These are phyloP conservation scores for Linum usitatissimum DNA, from an alignment of 345 rosid genomes.

Conservation along the genomic window DNA sequence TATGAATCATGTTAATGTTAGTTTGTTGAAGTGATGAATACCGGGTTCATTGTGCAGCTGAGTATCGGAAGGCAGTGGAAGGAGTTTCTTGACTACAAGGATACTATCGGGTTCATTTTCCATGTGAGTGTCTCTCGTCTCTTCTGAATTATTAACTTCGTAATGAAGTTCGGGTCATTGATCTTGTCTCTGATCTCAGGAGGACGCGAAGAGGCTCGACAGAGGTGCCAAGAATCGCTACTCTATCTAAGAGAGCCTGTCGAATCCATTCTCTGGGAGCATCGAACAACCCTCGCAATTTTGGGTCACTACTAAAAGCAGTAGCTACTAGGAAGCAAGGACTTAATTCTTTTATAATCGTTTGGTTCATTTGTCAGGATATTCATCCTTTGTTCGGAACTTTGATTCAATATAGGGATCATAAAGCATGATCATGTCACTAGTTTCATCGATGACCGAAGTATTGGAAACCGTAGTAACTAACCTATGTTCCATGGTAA, in stretches of 20 bases:
- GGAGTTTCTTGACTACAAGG: slow-evolving; percentile 66
- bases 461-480: no score
- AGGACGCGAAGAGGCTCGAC: slow-evolving; percentile 60
- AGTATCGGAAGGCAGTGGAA: slow-evolving; percentile 94
- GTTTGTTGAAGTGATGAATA: no score
- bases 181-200: slow-evolving; percentile 28
- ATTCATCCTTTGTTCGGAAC: no score
- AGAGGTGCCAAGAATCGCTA: slow-evolving; percentile 52
- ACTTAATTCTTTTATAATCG: neutral
- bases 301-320: neutral
- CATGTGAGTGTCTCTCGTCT: slow-evolving; percentile 39
- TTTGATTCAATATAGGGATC: no score
- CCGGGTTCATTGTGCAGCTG: slow-evolving; percentile 25
- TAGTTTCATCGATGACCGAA: no score
- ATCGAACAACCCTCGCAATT: neutral
- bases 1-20: neutral
- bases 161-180: neutral
- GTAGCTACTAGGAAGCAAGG: neutral
- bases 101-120: slow-evolving; percentile 59
- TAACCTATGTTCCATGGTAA: no score
- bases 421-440: no score
- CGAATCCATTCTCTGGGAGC: neutral
- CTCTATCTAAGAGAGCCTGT: slow-evolving; percentile 10
- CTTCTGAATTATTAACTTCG: neutral
- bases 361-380: no score